These are phyloP conservation scores for Lasiodiplodia sp. DNA, from an alignment of 2,329 filamentous ascomycete species.

Conservation along the genomic window DNA sequence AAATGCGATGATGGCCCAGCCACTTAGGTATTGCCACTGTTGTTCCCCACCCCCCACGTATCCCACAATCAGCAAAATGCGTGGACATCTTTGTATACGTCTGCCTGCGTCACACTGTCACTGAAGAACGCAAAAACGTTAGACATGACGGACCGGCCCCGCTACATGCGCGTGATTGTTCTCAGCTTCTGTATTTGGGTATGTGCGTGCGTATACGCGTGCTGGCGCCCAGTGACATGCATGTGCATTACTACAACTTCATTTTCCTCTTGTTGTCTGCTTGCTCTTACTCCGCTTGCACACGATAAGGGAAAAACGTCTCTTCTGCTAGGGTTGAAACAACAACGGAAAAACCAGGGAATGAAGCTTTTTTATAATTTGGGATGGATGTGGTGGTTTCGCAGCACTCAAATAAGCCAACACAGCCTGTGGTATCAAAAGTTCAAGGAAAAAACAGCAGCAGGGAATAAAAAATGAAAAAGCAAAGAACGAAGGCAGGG, in stretches of 20 bases:
- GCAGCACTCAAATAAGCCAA: slow-evolving; percentile 31
- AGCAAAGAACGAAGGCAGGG: slow-evolving; percentile 12
- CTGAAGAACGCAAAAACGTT: background rate
- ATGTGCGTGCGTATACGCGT: background rate
- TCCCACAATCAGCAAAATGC: background rate
- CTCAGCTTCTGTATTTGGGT: slow-evolving; percentile 12
- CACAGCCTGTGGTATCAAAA: slow-evolving; percentile 32
- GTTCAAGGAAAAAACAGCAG: slow-evolving; percentile 16
- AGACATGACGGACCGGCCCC: background rate
- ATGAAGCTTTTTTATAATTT: slow-evolving; percentile 30
- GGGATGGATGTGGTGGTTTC: slow-evolving; percentile 26
- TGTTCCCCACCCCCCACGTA: background rate
- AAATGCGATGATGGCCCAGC: background rate
- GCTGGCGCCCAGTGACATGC: slow-evolving; percentile 19
- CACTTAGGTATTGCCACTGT: background rate
- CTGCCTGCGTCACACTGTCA: background rate
- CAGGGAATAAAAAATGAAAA: slow-evolving; percentile 1
- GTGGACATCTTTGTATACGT: background rate
- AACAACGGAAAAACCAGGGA: slow-evolving; percentile 7
- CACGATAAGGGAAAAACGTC: background rate
- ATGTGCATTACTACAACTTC: slow-evolving; percentile 25
- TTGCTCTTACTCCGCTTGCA: slow-evolving; percentile 10
- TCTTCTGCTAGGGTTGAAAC: background rate
- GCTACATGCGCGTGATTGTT: background rate
- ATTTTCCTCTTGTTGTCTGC: slow-evolving; percentile 2